Evolutionary conservation across 352 stramenopile genomes (phyloP), one percentile per base, ranked within the genome.

Genomic region (Elongisporangium anandrum): DNA sequence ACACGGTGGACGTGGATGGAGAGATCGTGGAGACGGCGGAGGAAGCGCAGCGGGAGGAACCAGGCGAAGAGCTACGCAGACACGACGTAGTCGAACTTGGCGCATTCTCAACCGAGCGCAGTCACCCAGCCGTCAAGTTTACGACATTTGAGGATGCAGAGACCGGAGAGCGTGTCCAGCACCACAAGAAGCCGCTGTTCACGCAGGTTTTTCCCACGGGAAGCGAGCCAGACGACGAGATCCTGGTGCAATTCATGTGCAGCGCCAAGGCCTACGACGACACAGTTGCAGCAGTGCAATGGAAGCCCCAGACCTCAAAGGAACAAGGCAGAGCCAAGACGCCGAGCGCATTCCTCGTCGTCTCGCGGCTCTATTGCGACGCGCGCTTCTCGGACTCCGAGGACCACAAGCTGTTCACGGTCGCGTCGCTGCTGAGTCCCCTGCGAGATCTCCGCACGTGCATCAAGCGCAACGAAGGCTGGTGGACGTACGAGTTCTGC

Each of bases 401-500:
- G 39, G 75, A 79, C 7, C 67, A 72, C 55, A 70, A 84, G 24
- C 57, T 74, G 20, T 74, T 85, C 49, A 78, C 76, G 0, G 79
- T 92, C 13, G 64, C 57, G 3, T 80, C 70, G 50, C 60, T 92
- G 53, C 59, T 92, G 50, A 67, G 72, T 50, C 83, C 85, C 1
- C 53, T 91, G 23, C 61, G 64, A 8, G 71, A 79, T 26, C 52
- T 67, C 2, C 68, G 70, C 20, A 87, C 78, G 48, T 94, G 85
- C 60, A 65, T 92, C 21, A 92, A 87, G 56, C 70, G 82, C 19
- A 92, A 85, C 39, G 85, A 94, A 70, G 82, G 85, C 17, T 91
- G 81, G 81, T 90, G 81, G 85, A 90, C 85, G 9, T 92, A 92
- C 61, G 82, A 94, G 63, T 85, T 92, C 54, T 94, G 85, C 60